Conservation (phyloP, 192 early-diverging fungal species). For the Mortierella claussenii region DNA sequence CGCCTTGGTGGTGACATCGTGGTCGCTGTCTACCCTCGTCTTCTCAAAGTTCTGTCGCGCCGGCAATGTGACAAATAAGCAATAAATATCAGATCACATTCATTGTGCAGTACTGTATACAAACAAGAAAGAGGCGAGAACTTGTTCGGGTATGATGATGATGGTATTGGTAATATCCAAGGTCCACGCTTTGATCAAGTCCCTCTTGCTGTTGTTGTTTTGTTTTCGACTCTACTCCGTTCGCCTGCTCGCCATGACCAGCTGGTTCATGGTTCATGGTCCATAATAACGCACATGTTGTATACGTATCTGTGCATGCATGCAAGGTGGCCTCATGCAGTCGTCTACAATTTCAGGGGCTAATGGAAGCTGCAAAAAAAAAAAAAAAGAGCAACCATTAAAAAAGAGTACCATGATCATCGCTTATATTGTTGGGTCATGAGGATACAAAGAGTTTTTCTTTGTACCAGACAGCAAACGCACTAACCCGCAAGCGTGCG, state of each 20-base stretch:
- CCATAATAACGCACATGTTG: background rate
- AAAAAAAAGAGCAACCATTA: too few species aligned
- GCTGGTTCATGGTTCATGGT: background rate
- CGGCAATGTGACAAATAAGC: too few species aligned
- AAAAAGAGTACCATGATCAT: slow-evolving; percentile 1
- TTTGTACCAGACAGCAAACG: background rate
- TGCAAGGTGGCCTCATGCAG: background rate
- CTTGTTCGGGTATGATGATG: background rate
- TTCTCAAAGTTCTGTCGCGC: too few species aligned
- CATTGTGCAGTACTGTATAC: too few species aligned
- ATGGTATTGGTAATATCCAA: background rate
- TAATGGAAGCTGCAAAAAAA: background rate
- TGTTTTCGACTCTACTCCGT: background rate
- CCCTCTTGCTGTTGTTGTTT: background rate
- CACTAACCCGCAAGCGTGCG: background rate
- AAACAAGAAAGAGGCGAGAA: background rate
- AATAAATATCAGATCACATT: background rate
- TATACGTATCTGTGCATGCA: background rate
- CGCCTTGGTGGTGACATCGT: background rate
- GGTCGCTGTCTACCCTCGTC: background rate
- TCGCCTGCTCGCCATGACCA: background rate
- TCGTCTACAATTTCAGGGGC: slow-evolving; percentile 27
- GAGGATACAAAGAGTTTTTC: background rate
- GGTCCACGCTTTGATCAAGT: background rate
- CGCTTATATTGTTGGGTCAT: background rate